Base-by-base conservation (phyloP, 306 rosid species). In the Prunus campanulata region DNA sequence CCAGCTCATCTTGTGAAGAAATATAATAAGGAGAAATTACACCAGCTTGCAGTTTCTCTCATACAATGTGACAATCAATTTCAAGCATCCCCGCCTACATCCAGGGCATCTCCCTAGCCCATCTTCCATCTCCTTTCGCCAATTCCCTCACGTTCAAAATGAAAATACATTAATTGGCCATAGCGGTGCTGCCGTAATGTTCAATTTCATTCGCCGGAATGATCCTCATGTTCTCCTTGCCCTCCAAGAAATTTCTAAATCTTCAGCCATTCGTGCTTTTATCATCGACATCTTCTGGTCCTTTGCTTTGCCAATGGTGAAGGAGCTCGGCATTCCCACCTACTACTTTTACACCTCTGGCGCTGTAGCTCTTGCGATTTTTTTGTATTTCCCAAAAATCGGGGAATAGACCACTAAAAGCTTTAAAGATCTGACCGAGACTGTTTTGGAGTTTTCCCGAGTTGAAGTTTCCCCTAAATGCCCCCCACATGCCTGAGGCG, bases 261-360 rank as follows among this genome's bases (percentile, higher is more conserved):
- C 72, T 0, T 46, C 57, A 44, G 5, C 22, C 2, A 1, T 85
- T 8, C 42, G 51, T 8, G 84, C 86, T 19, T 51, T 82, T 10
- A 16, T 85, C 68, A 73, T 82, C 19, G 86, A 82, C n/a, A 0
- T 82, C 19, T 82, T 82, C 80, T 82, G 80, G 32, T 15, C 68
- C 30, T 62, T 79, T 0, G 78, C 86, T 2, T 51, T 85, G 29
- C 15, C 29, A 11, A 20, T 63, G 0, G 82, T 20, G 13, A 49
- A 48, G 29, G 48, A 83, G 11, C 47, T 82, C 20, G 22, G 50
- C 8, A 60, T 85, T 15, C 84, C 86, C 19, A 75, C 78, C 0
- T 82, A 68, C 63, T 79, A 54, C 19, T 85, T 76, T 78, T 51
- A 2, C 76, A 51, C 86, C 24, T 71, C 84, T 0, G 77, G 84